Conservation (phyloP, 306 rosid species). For the Citrullus amarus region DNA sequence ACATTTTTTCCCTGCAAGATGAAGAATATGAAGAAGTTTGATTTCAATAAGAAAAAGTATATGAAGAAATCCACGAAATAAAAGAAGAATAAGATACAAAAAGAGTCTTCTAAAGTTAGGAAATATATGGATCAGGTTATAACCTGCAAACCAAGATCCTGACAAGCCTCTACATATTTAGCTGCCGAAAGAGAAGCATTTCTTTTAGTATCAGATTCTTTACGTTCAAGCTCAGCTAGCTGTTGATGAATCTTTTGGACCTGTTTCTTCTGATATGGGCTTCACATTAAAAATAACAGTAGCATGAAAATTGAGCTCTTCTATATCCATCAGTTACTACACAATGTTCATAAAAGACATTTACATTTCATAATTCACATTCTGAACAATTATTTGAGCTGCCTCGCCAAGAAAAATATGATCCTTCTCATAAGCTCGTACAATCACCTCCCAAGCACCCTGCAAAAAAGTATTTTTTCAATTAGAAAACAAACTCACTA, state of each 20-base stretch:
- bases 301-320: neutral
- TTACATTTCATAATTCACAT: conserved; percentile 93
- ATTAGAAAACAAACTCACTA: neutral
- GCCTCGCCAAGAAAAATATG: conserved; percentile 89
- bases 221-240: conserved; percentile 78
- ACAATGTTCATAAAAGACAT: conserved; percentile 11
- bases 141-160: conserved; percentile 96
- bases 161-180: conserved; percentile 87
- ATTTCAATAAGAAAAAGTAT: neutral
- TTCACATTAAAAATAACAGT: conserved; percentile 19
- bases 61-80: neutral
- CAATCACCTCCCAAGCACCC: conserved; percentile 87
- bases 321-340: neutral
- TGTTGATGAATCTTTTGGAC: conserved; percentile 96
- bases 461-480: conserved; percentile 15
- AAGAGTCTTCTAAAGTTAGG: neutral
- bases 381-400: conserved; percentile 72
- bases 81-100: neutral
- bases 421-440: conserved; percentile 68
- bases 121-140: conserved; percentile 12
- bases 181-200: conserved; percentile 64
- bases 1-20: conserved; percentile 66
- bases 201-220: conserved; percentile 86
- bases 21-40: conserved; percentile 6
- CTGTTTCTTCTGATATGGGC: conserved; percentile 88